phyloP scores from a whole-genome alignment of 2,329 filamentous ascomycete species.

The Botrytis fabae region DNA sequence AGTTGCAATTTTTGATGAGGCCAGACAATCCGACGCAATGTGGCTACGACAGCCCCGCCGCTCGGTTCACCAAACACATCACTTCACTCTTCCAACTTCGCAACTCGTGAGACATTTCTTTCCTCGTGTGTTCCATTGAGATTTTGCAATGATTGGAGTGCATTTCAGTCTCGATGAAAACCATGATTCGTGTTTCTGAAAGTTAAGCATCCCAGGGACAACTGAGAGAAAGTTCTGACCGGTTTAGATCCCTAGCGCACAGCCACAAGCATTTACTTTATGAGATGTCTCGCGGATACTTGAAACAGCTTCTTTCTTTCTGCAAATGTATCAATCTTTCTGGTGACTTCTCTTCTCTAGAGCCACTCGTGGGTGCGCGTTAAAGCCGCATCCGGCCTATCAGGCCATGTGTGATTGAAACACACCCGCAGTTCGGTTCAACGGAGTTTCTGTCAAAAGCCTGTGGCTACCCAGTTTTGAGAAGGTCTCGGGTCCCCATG shows the following conservation, averaged over 20 bases:
- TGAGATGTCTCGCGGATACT: slow-evolving; percentile 10
- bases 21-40: slow-evolving; percentile 1
- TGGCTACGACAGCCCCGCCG: not conserved
- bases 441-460: not conserved
- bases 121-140: not conserved
- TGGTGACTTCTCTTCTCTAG: not conserved
- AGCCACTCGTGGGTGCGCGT: not conserved
- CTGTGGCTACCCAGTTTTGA: not conserved
- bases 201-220: not conserved
- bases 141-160: not conserved
- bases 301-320: not conserved
- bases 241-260: not conserved
- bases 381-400: not conserved
- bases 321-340: not conserved
- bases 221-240: slow-evolving; percentile 4
- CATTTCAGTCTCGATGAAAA: not conserved
- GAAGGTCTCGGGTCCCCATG: slow-evolving; percentile 4
- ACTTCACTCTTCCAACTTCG: not conserved
- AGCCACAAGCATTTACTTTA: not conserved
- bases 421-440: not conserved
- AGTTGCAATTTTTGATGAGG: slow-evolving; percentile 9
- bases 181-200: not conserved
- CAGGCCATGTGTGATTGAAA: not conserved
- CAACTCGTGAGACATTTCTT: not conserved
- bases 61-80: slow-evolving; percentile 1